Conservation (phyloP, 495 filamentous ascomycete genomes). For the Hypoxylon lienhwacheense region DNA sequence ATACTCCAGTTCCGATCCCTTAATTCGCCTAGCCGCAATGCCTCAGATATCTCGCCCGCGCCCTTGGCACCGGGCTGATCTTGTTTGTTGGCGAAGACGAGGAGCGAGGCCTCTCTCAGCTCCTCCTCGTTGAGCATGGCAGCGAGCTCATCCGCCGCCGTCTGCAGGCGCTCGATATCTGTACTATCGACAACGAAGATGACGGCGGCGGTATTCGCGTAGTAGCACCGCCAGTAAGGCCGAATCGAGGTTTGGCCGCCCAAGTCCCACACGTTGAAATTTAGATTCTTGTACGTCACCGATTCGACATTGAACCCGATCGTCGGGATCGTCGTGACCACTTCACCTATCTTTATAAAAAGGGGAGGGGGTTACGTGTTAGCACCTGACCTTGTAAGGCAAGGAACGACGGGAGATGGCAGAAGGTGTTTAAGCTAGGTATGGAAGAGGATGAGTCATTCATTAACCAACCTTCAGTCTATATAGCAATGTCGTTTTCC, state of each 20-base stretch:
- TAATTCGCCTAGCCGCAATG: constrained; percentile 82
- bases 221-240: constrained; percentile 99
- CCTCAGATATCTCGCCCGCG: constrained; percentile 94
- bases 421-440: too few relatives aligned
- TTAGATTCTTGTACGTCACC: constrained; percentile 94
- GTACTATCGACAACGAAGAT: constrained; percentile 98
- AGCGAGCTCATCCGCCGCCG: constrained; percentile 86
- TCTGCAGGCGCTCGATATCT: constrained; percentile 91
- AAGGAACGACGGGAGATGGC: too few relatives aligned
- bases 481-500: constrained; percentile 96
- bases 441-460: background rate
- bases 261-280: constrained; percentile 99
- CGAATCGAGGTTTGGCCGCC: constrained; percentile 96
- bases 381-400: constrained; percentile 2
- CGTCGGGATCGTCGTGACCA: constrained; percentile 97
- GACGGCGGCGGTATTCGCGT: constrained; percentile 98
- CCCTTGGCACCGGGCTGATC: constrained; percentile 97
- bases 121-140: constrained; percentile 98
- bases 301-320: constrained; percentile 99
- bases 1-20: constrained; percentile 99
- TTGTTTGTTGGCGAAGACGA: constrained; percentile 99
- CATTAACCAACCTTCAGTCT: constrained; percentile 75
- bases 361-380: background rate
- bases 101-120: constrained; percentile 82
- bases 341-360: constrained; percentile 94